Base-by-base conservation (phyloP, 257 asterid genomes). In the Sherardia arvensis region DNA sequence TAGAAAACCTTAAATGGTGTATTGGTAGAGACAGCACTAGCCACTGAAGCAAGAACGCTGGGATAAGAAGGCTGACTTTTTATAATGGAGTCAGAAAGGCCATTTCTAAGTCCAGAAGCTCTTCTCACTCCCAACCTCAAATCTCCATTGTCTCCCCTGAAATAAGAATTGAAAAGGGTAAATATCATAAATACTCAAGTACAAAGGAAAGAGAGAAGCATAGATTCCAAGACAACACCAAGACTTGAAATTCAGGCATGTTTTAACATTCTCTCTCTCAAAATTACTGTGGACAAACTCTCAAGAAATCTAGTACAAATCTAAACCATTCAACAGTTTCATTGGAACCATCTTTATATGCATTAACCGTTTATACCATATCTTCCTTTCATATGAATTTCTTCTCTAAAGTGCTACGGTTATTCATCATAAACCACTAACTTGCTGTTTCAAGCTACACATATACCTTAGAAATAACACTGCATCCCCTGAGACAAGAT, bases 31-130 rank as follows among this genome's bases (percentile, higher is more conserved):
- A 84, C 64, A 66, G 97, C 90, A 65, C 76, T 81, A 45, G 96
- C 94, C 57, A 84, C 91, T 8, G 88, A 78, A 5, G 91, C 83
- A 26, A 93, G 95, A 61, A 90, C 86, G 70, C 71, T 80, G 65
- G 88, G 81, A 74, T 79, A 84, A 69, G 91, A 79, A 71, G 57
- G 80, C 81, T 92, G 99, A 69, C 69, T 84, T 71, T 84, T 87
- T 27, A 90, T 83, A 56, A 93, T 55, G 2, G 90, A 87, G 68
- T 93, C 99, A 66, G 97, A 95, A 30, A 93, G 78, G 38, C 95
- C 91, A 65, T 84, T 84, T 80, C 93, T 82, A 48, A 93, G 92
- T 20, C 95, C 87, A 77, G 95, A 90, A 56, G 99, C 95, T 84
- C 96, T 77, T 78, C 97, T 83, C 65, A 93, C 83, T 49, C 99